These are phyloP conservation scores for Candida silvatica DNA, from an alignment of 805 yeast genomes.

Conservation along the genomic window DNA sequence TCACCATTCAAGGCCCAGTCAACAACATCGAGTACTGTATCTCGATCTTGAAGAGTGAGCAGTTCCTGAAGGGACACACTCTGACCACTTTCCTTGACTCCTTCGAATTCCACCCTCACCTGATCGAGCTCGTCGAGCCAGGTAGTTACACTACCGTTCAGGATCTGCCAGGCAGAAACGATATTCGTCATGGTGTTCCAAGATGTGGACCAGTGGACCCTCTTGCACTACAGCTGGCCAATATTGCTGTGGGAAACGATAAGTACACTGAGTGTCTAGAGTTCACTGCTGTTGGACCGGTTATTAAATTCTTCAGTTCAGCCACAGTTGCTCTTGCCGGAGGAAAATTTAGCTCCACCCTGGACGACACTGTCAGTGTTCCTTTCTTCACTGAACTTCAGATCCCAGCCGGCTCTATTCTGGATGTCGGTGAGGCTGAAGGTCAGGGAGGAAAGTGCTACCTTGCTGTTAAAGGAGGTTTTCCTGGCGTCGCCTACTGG, in stretches of 20 bases:
- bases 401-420: slow-evolving; percentile 14
- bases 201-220: slow-evolving; percentile 20
- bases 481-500: slow-evolving; percentile 22
- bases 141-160: slow-evolving; percentile 48
- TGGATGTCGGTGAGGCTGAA: slow-evolving; percentile 16
- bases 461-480: slow-evolving; percentile 22
- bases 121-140: slow-evolving; percentile 23
- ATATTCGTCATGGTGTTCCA: slow-evolving; percentile 20
- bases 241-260: slow-evolving; percentile 19
- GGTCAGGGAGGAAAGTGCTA: slow-evolving; percentile 15
- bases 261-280: slow-evolving; percentile 15
- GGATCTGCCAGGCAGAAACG: slow-evolving; percentile 30
- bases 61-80: slow-evolving; percentile 12
- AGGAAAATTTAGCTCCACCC: slow-evolving; percentile 14
- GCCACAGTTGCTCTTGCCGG: slow-evolving; percentile 20
- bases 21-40: slow-evolving; percentile 19
- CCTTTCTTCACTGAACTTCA: slow-evolving; percentile 18
- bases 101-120: slow-evolving; percentile 15
- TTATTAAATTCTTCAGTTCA: slow-evolving; percentile 16
- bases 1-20: slow-evolving; percentile 20
- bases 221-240: slow-evolving; percentile 19
- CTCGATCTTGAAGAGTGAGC: slow-evolving; percentile 11
- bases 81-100: slow-evolving; percentile 14
- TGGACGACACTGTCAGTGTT: slow-evolving; percentile 7
- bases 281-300: slow-evolving; percentile 21